Evolutionary conservation across 805 yeast species (phyloP), one percentile per base, ranked within the genome.

Genomic region (Ogataea angusta): DNA sequence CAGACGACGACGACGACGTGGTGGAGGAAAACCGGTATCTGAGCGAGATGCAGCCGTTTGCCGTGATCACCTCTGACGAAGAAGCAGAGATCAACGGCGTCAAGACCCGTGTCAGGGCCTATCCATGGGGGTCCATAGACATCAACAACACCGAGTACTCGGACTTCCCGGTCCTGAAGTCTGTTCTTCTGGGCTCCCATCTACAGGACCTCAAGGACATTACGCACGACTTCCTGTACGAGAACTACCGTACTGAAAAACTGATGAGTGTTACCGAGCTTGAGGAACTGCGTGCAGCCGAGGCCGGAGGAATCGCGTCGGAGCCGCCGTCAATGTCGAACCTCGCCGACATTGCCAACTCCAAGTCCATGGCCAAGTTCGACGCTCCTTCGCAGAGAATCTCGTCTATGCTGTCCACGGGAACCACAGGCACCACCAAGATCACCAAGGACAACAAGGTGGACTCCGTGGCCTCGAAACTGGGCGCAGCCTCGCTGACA

Each of bases 121-220:
- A 85, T 53, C 90, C 91, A 22, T 85, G 93, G 93, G 91, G 91
- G 8, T 47, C 68, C 30, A 72, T 76, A 37, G 80, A 76, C 54
- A 74, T 76, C 42, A 69, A 69, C 54, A 73, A 78, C 56, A 69
- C 80, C 14, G 66, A 63, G 33, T 65, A 64, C 52, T 68, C 76
- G 28, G 84, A 78, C 54, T 78, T 78, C 57, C 63, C 78, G 7
- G 57, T 73, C 28, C 68, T 78, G 50, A 75, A 70, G 55, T 69
- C 77, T 14, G 83, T 77, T 8, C 52, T 78, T 15, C 63, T 78
- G 43, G 82, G 82, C 22, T 69, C 80, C 14, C 83, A 78, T 54
- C 66, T 78, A 49, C 82, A 78, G 57, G 84, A 78, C 52, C 66
- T 78, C 60, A 78, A 78, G 60, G 84, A 78, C 57, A 70, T 78